phyloP scores from a whole-genome alignment of 805 yeast genomes.

The Maudiozyma pseudohumilis region DNA sequence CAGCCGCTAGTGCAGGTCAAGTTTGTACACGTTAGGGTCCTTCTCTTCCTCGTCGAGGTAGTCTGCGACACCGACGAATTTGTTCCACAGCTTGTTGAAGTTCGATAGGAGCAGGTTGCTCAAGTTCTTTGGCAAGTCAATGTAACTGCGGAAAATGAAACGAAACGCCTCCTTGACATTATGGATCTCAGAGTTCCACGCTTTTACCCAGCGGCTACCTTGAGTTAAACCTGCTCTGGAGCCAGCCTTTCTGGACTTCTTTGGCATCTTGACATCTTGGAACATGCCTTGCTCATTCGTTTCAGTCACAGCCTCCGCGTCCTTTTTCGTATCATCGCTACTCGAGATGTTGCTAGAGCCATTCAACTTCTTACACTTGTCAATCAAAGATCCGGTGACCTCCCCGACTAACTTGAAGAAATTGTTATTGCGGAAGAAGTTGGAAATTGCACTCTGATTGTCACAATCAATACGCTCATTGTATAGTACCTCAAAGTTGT shows the following conservation, averaged over 20 bases:
- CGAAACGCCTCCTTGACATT: constrained; percentile 50
- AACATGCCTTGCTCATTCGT: constrained; percentile 8
- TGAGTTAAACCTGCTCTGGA: not conserved
- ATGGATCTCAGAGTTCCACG: constrained; percentile 40
- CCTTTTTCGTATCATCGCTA: not conserved
- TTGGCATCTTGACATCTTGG: constrained; percentile 23
- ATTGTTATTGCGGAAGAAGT: constrained; percentile 25
- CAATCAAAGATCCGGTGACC: constrained; percentile 19
- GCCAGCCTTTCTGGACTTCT: not conserved
- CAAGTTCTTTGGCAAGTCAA: constrained; percentile 55
- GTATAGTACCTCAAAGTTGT: constrained; percentile 55
- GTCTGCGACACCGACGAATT: constrained; percentile 52
- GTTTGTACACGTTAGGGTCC: constrained; percentile 14
- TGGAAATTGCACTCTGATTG: constrained; percentile 9
- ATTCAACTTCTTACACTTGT: constrained; percentile 19
- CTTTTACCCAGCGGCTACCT: constrained; percentile 28
- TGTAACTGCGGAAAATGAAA: constrained; percentile 59
- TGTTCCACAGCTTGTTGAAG: constrained; percentile 56
- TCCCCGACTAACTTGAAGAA: constrained; percentile 24
- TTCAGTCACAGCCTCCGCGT: not conserved
- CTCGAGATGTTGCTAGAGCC: constrained; percentile 7
- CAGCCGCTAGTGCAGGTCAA: constrained; percentile 22
- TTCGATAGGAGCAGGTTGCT: constrained; percentile 42
- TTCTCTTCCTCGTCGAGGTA: constrained; percentile 19
- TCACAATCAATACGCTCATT: constrained; percentile 22